Percentiles rank a stretch among this genome's conserved stretches.
Conservation (phyloP, 331 rosid species). For the Spiraea crenata region DNA sequence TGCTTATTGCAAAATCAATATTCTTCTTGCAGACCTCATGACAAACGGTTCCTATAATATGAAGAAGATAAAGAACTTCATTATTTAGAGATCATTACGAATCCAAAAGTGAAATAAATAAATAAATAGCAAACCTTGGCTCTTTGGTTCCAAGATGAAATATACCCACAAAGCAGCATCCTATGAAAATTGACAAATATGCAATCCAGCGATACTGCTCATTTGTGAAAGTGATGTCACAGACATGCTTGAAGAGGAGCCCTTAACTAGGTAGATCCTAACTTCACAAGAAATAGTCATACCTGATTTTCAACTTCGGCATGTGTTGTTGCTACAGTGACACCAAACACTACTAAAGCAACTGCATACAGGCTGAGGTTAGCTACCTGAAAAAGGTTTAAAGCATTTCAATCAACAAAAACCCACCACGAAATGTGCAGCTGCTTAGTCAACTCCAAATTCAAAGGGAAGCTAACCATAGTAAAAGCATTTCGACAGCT, state of each 20-base stretch:
- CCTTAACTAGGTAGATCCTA: not conserved
- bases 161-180: conserved; percentile 80
- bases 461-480: conserved; percentile 54
- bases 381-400: conserved; percentile 58
- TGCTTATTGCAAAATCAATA: not conserved
- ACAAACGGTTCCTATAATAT: not conserved
- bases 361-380: conserved; percentile 78
- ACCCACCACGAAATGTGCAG: not conserved
- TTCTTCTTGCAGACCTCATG: conserved; percentile 5
- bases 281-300: not conserved
- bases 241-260: conserved; percentile 17
- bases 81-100: conserved; percentile 3
- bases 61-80: not conserved
- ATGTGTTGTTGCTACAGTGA: conserved; percentile 41
- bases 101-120: not conserved
- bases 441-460: conserved; percentile 12
- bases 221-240: conserved; percentile 25
- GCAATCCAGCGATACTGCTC: conserved; percentile 94
- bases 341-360: conserved; percentile 63
- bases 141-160: conserved; percentile 78
- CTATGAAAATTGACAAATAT: conserved; percentile 75
- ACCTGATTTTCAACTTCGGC: conserved; percentile 72
- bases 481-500: conserved; percentile 94
- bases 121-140: conserved; percentile 57
- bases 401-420: not conserved